A percentile compares a stretch with the other conserved stretches of the same genome.
Conservation (phyloP, 768 basidiomycete species). For the Rhodotorula taiwanensis region DNA sequence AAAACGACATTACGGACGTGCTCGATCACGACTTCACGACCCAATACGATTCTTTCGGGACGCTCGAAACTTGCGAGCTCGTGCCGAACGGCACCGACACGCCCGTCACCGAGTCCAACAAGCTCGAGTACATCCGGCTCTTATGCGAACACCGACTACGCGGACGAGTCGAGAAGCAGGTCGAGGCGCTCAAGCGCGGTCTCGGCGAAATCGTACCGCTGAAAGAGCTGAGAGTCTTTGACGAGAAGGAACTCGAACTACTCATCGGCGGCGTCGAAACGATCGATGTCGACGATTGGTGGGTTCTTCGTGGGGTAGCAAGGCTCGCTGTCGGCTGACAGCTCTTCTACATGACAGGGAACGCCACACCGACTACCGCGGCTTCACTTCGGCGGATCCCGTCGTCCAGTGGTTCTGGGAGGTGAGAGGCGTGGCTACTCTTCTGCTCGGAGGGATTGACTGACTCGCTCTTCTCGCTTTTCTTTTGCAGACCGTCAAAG, state of each 20-base stretch:
- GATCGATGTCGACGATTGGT: not conserved
- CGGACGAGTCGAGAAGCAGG: conserved; percentile 92
- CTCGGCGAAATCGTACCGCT: conserved; percentile 97
- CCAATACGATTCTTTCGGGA: conserved; percentile 92
- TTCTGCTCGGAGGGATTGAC: not conserved
- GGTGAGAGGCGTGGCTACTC: not conserved
- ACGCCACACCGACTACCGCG: conserved; percentile 96
- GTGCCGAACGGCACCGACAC: conserved; percentile 78
- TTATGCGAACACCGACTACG: conserved; percentile 80
- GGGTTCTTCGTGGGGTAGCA: no score
- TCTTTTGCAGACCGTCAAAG: conserved; percentile 56
- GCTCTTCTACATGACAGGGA: conserved; percentile 71
- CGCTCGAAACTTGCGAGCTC: conserved; percentile 90
- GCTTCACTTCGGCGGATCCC: conserved; percentile 79
- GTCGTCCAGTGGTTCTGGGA: conserved; percentile 99
- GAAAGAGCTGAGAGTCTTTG: conserved; percentile 93
- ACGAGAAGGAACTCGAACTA: conserved; percentile 85
- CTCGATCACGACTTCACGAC: conserved; percentile 96
- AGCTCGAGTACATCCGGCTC: conserved; percentile 90
- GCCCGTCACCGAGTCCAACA: conserved; percentile 90
- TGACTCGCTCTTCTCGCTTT: not conserved
- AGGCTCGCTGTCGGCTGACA: conserved; percentile 25
- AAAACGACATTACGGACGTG: conserved; percentile 95
- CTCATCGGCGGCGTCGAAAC: not conserved
- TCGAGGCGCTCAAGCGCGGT: conserved; percentile 96